phyloP scores from a whole-genome alignment of 1,284 basidiomycete genomes.

The Ustilago shanxiensis region DNA sequence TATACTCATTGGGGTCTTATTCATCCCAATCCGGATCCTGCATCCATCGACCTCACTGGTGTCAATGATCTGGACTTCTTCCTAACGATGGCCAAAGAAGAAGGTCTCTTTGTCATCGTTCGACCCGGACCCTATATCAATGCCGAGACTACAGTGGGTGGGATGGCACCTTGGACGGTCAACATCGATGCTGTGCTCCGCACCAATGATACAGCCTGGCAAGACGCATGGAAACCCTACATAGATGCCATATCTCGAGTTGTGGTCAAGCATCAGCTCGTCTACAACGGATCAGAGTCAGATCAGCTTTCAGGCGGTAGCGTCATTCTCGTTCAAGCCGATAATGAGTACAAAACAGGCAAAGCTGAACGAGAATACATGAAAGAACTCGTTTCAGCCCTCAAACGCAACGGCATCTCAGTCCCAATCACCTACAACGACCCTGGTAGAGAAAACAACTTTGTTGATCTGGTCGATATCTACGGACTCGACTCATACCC shows the following conservation, averaged over 20 bases:
- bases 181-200: slow-evolving; percentile 78
- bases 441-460: slow-evolving; percentile 49
- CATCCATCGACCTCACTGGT: slow-evolving; percentile 76
- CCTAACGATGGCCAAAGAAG: slow-evolving; percentile 74
- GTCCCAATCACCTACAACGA: slow-evolving; percentile 62
- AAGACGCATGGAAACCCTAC: slow-evolving; percentile 79
- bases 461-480: slow-evolving; percentile 72
- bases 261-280: slow-evolving; percentile 78
- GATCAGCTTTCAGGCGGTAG: slow-evolving; percentile 37
- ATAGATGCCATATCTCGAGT: slow-evolving; percentile 77
- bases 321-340: slow-evolving; percentile 57
- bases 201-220: slow-evolving; percentile 78
- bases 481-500: slow-evolving; percentile 77
- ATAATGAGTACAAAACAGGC: slow-evolving; percentile 68
- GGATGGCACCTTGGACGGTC: slow-evolving; percentile 81
- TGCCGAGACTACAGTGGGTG: slow-evolving; percentile 80
- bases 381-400: slow-evolving; percentile 31
- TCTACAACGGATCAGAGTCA: slow-evolving; percentile 56
- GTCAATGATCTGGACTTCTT: slow-evolving; percentile 80
- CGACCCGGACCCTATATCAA: slow-evolving; percentile 78
- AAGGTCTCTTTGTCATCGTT: slow-evolving; percentile 77
- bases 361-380: slow-evolving; percentile 61
- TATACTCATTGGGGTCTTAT: slow-evolving; percentile 77
- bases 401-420: slow-evolving; percentile 44
- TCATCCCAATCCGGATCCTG: slow-evolving; percentile 80